A percentile compares a stretch with the other conserved stretches of the same genome.
phyloP scores from a whole-genome alignment of 208 protist species.

The Herpetomonas tarakana region DNA sequence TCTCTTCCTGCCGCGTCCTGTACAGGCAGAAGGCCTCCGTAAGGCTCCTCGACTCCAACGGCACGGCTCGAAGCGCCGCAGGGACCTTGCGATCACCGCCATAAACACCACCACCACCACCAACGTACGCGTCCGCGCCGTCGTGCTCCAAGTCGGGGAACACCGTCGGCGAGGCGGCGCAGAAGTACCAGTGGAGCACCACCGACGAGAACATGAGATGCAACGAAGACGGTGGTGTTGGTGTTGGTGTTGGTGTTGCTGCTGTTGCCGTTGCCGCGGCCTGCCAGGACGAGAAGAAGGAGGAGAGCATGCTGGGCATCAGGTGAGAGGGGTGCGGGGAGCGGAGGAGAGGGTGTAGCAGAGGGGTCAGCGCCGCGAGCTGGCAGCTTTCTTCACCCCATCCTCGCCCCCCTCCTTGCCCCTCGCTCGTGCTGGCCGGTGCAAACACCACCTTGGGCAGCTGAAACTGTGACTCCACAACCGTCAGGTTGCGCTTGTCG shows the following conservation, averaged over 20 bases:
- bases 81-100: not conserved
- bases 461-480: not conserved
- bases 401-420: no score
- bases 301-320: no score
- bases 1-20: not conserved
- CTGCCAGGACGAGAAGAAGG: no score
- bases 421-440: no score
- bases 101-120: not conserved
- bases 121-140: not conserved
- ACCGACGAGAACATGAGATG: no score
- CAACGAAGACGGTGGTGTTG: no score
- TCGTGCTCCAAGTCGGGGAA: not conserved
- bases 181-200: not conserved
- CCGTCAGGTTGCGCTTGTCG: not conserved
- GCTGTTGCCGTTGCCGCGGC: no score
- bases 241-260: no score
- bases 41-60: not conserved
- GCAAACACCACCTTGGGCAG: constrained; percentile 9
- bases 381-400: no score
- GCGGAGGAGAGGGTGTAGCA: no score
- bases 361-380: no score
- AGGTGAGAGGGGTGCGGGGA: no score
- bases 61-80: not conserved
- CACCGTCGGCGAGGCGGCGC: not conserved
- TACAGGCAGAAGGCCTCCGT: not conserved